These are phyloP conservation scores for Penicillium coprophilum DNA, from an alignment of 495 filamentous ascomycete genomes.

Conservation along the genomic window DNA sequence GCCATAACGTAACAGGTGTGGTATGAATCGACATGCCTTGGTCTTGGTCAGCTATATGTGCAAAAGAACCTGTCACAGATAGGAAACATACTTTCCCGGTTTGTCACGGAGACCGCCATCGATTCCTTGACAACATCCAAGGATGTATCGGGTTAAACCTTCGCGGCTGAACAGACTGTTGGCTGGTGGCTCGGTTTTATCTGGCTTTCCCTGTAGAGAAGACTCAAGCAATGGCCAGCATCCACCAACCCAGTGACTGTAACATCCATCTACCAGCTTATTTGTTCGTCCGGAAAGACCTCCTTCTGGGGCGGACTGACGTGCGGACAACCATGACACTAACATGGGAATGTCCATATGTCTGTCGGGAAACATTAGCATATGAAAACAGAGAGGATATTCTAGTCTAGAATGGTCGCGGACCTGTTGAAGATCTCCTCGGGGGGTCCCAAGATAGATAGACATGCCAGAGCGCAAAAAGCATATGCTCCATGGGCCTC, in stretches of 20 bases:
- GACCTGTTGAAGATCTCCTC: slow-evolving; percentile 66
- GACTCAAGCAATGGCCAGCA: slow-evolving; percentile 91
- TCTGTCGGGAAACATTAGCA: slow-evolving; percentile 42
- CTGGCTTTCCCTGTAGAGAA: slow-evolving; percentile 57
- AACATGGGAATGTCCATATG: slow-evolving; percentile 76
- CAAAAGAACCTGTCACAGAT: background rate
- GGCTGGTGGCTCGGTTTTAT: slow-evolving; percentile 23
- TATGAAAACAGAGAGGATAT: background rate
- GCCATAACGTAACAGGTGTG: slow-evolving; percentile 89
- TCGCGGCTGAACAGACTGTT: slow-evolving; percentile 74
- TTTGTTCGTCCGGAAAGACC: slow-evolving; percentile 93
- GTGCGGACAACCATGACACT: slow-evolving; percentile 80
- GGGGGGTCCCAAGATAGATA: slow-evolving; percentile 79
- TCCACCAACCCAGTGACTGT: slow-evolving; percentile 94
- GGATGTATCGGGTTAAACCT: slow-evolving; percentile 82
- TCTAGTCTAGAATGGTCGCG: slow-evolving; percentile 18
- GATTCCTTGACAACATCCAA: slow-evolving; percentile 79
- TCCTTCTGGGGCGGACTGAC: slow-evolving; percentile 89
- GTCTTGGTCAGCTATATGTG: slow-evolving; percentile 18
- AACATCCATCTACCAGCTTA: slow-evolving; percentile 96
- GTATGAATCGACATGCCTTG: slow-evolving; percentile 78
- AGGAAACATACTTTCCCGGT: slow-evolving; percentile 73
- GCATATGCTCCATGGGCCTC: slow-evolving; percentile 98
- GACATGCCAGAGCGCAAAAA: slow-evolving; percentile 86
- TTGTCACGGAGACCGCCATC: slow-evolving; percentile 90